Percentiles rank a stretch among this genome's conserved stretches.
These are phyloP conservation scores for Phytophthora pluvialis DNA, from an alignment of 352 stramenopile genomes.

Conservation along the genomic window DNA sequence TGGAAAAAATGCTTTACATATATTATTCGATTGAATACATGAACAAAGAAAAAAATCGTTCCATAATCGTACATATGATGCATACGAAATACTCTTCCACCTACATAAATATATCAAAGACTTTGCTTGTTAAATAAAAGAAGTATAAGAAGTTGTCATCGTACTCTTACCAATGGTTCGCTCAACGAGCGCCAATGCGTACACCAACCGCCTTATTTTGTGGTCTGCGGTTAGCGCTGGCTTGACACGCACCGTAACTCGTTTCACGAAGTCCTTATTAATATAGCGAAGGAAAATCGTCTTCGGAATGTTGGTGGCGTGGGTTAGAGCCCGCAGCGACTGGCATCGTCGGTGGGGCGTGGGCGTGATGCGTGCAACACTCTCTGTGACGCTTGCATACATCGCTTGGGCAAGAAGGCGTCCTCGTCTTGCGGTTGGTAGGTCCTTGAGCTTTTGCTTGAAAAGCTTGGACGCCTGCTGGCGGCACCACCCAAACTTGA, in stretches of 20 bases:
- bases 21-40: too few species aligned
- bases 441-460: conserved; percentile 1
- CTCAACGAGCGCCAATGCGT: not conserved
- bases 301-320: too few species aligned
- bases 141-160: not conserved
- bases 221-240: not conserved
- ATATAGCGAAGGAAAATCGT: conserved; percentile 7
- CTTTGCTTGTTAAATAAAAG: too few species aligned
- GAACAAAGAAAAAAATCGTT: too few species aligned
- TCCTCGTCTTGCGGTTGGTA: not conserved
- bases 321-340: too few species aligned
- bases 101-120: too few species aligned
- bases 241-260: conserved; percentile 2
- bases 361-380: too few species aligned
- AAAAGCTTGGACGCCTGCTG: conserved; percentile 2
- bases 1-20: too few species aligned
- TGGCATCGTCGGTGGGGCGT: not conserved
- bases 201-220: not conserved
- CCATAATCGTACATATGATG: too few species aligned
- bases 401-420: not conserved
- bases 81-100: too few species aligned
- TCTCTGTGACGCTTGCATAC: too few species aligned
- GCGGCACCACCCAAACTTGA: conserved; percentile 1
- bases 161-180: not conserved
- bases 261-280: not conserved